Evolutionary conservation across 495 filamentous ascomycete species (phyloP).

Genomic region (Xeromyces bisporus): DNA sequence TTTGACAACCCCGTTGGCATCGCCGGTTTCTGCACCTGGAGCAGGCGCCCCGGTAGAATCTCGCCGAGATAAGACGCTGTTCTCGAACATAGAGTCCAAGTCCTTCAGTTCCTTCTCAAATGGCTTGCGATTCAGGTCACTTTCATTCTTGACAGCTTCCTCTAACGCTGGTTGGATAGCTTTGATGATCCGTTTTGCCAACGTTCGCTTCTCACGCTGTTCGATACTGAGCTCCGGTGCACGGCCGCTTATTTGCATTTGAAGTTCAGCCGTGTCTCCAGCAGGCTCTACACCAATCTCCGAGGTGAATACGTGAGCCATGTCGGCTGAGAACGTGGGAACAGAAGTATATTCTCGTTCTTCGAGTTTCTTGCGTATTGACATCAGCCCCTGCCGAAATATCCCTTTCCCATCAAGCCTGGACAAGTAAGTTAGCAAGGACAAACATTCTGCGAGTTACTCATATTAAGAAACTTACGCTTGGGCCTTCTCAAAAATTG

Average conservation of each 20-base stretch:
- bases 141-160: constrained; percentile 59
- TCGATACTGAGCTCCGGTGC: constrained; percentile 41
- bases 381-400: constrained; percentile 47
- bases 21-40: constrained; percentile 13
- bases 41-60: constrained; percentile 20
- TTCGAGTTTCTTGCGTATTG: constrained; percentile 47
- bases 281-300: constrained; percentile 43
- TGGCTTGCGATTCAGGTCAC: constrained; percentile 52
- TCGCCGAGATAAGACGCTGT: constrained; percentile 30
- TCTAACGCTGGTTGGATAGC: constrained; percentile 61
- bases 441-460: too few species aligned
- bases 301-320: constrained; percentile 49
- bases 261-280: constrained; percentile 34
- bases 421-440: too few species aligned
- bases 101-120: constrained; percentile 55
- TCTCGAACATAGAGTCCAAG: constrained; percentile 54
- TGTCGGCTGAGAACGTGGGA: constrained; percentile 52
- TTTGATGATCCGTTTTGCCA: constrained; percentile 74
- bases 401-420: constrained; percentile 59
- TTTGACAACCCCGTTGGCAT: background rate
- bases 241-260: constrained; percentile 35
- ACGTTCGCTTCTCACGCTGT: constrained; percentile 46
- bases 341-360: constrained; percentile 60
- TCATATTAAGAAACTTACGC: constrained; percentile 42
- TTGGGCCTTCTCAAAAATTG: constrained; percentile 64